A percentile compares a stretch with the other conserved stretches of the same genome.
phyloP scores from a whole-genome alignment of 2,329 filamentous ascomycete species.

The Lachnellula cervina region DNA sequence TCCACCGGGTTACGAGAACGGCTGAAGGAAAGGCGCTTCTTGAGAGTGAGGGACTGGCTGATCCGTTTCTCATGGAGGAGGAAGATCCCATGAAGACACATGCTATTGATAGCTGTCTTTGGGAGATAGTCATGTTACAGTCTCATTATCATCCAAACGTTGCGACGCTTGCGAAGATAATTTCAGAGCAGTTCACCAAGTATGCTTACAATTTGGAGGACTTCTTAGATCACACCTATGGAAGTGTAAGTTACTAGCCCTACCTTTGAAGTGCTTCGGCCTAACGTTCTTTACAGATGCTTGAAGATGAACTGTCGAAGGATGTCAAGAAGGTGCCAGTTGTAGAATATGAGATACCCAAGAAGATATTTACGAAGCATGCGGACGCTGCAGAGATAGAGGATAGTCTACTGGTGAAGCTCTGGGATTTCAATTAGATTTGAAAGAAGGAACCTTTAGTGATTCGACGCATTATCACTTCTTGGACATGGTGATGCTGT shows the following conservation, averaged over 20 bases:
- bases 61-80: conserved; percentile 75
- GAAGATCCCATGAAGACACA: conserved; percentile 76
- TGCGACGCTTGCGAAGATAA: conserved; percentile 85
- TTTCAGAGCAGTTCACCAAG: conserved; percentile 97
- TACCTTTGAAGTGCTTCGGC: not conserved
- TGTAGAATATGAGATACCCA: conserved; percentile 87
- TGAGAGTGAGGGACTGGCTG: conserved; percentile 55
- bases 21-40: conserved; percentile 53
- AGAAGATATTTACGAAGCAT: conserved; percentile 37
- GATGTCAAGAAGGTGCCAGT: conserved; percentile 81
- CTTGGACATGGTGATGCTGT: not conserved
- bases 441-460: not conserved
- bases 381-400: conserved; percentile 43
- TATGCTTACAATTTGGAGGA: conserved; percentile 93
- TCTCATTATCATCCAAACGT: conserved; percentile 97
- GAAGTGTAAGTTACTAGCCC: conserved; percentile 53
- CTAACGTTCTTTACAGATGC: conserved; percentile 47
- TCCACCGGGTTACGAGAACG: conserved; percentile 69
- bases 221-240: conserved; percentile 92
- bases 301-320: conserved; percentile 79
- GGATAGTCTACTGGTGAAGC: conserved; percentile 52
- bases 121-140: conserved; percentile 89
- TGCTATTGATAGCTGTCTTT: conserved; percentile 88
- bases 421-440: conserved; percentile 51
- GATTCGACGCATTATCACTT: not conserved